Base-by-base conservation (phyloP, 495 filamentous ascomycete genomes). In the Letharia columbiana region DNA sequence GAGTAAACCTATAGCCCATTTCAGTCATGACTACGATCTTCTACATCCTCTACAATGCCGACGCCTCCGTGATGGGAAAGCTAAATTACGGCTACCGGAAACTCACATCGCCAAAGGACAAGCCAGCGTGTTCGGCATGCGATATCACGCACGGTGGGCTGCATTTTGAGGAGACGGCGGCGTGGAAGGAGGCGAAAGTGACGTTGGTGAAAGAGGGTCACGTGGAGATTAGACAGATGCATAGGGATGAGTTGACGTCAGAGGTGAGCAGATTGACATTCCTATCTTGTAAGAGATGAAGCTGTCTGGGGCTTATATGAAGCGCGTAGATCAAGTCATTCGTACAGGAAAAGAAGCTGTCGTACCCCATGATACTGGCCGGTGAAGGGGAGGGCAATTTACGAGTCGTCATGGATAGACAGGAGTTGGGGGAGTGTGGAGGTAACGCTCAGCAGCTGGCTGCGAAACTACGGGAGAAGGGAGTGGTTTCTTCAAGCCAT, bases 21-120 rank as follows among this genome's bases (percentile, higher is more conserved):
- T 13, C 18, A 3, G 8, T 8, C 23, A 52, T 56, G 37, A 10
- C 42, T 15, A 8, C 60, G 41, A 33, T 58, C 33, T 59, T 75
- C 42, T 71, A 68, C 68, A 73, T 75, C 67, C 66, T 75, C 72
- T 75, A 75, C 74, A 75, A 75, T 69, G 74, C 74, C 61, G 62
- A 72, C 60, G 64, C 65, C 42, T 62, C 70, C 28, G 9, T 73
- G 17, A n/a, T 75, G 13, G 74, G 74, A 40, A 75, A 75, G 59
- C 66, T 75, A 3, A 59, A 66, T 9, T 75, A 75, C 52, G 62
- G 52, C 52, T 75, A 73, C 69, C 65, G 67, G 7, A 75, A 75
- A 50, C 18, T 73, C 58, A 69, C 71, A 31, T 57, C 64, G 23
- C 41, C 50, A 4, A 60, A 65, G 37, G 65, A 68, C n/a, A 67